Percentiles rank a stretch among this genome's conserved stretches.
Evolutionary conservation across 192 early-diverging fungal genomes (phyloP).

Genomic region (Coemansia asiatica): DNA sequence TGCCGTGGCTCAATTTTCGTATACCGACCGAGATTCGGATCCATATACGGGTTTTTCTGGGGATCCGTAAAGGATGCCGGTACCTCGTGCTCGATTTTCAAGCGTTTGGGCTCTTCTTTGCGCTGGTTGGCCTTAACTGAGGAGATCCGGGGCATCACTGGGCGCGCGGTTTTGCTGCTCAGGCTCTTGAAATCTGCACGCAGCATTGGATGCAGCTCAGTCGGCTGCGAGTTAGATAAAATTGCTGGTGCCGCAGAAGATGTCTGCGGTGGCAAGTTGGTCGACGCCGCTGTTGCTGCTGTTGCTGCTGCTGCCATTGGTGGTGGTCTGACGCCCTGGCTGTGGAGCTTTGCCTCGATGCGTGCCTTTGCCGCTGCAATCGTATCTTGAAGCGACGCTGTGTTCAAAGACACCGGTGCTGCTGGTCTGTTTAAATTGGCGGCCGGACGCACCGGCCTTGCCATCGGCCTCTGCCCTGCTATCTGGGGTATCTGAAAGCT

Average conservation of each 20-base stretch:
- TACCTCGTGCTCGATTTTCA: slow-evolving; percentile 57
- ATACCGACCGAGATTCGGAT: slow-evolving; percentile 61
- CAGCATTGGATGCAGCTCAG: slow-evolving; percentile 40
- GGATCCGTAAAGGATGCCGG: slow-evolving; percentile 62
- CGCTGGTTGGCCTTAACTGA: slow-evolving; percentile 73
- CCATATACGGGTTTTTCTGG: slow-evolving; percentile 86
- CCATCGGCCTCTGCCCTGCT: slow-evolving; percentile 2
- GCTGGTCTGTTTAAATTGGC: slow-evolving; percentile 11
- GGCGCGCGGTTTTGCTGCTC: slow-evolving; percentile 33
- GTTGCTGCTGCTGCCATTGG: slow-evolving; percentile 10
- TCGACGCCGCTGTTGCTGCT: slow-evolving; percentile 1
- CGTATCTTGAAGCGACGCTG: slow-evolving; percentile 22
- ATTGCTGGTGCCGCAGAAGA: not conserved
- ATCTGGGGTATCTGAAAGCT: not conserved
- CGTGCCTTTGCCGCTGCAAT: slow-evolving; percentile 43
- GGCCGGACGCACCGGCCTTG: not conserved
- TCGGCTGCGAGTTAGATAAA: slow-evolving; percentile 7
- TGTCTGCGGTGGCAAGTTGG: not conserved
- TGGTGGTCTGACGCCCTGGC: slow-evolving; percentile 15
- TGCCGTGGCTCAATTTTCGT: slow-evolving; percentile 44
- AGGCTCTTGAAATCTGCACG: slow-evolving; percentile 44
- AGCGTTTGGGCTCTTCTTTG: slow-evolving; percentile 50
- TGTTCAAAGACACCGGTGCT: not conserved
- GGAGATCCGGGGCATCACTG: slow-evolving; percentile 51
- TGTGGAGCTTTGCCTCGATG: slow-evolving; percentile 30